Conservation (phyloP, 805 yeast genomes). For the Candida railenensis region DNA sequence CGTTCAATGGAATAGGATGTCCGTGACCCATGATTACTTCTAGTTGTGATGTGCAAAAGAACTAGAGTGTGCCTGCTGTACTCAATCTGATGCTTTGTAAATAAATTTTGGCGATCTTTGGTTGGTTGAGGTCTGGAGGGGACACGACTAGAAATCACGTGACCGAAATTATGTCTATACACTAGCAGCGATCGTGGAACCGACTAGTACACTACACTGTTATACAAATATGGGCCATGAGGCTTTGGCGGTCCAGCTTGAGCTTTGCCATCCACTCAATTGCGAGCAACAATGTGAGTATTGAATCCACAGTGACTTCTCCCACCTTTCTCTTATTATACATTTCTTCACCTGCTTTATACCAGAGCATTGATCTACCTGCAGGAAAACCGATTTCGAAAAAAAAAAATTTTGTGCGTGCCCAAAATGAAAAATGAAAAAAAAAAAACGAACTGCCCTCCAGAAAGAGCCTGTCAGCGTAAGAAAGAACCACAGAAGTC, state of each 20-base stretch:
- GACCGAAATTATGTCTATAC: too few species aligned
- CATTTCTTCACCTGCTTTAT: too few species aligned
- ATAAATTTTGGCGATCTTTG: constrained; percentile 4
- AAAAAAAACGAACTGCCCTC: neutral
- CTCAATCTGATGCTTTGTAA: neutral
- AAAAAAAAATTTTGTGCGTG: neutral
- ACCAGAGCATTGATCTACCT: neutral
- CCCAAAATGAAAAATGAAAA: neutral
- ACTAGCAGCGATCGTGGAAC: too few species aligned
- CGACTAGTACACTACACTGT: too few species aligned
- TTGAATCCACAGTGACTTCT: too few species aligned
- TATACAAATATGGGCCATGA: too few species aligned
- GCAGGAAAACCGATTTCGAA: neutral
- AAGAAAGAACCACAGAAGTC: neutral
- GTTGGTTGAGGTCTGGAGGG: constrained; percentile 4
- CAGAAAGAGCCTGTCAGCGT: too few species aligned
- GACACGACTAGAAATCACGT: constrained; percentile 4
- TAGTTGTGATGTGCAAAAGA: neutral
- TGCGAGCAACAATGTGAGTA: too few species aligned
- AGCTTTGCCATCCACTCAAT: too few species aligned
- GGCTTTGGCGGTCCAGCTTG: too few species aligned
- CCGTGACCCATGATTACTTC: constrained; percentile 12
- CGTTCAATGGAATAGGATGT: constrained; percentile 38
- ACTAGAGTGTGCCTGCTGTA: too few species aligned
- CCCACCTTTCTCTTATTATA: neutral